These are phyloP conservation scores for Spongiforma sp. DNA, from an alignment of 1,284 basidiomycete species.

Conservation along the genomic window DNA sequence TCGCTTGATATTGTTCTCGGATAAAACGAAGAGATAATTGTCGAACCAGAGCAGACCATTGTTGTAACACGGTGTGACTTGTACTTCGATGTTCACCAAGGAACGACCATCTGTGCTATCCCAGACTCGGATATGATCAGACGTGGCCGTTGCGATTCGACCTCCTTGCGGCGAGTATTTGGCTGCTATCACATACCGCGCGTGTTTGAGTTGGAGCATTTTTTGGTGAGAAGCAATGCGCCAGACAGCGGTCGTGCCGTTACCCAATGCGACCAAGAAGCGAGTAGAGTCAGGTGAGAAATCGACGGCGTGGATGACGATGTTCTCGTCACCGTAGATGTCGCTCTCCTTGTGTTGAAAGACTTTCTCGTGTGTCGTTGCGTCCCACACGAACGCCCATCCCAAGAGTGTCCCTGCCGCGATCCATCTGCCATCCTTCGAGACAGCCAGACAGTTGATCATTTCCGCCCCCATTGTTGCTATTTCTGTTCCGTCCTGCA, in stretches of 20 bases:
- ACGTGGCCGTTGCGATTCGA: conserved; percentile 1
- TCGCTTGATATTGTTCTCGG: not conserved
- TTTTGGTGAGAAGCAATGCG: not conserved
- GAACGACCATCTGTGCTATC: conserved; percentile 2
- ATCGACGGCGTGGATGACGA: not conserved
- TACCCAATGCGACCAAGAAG: not conserved
- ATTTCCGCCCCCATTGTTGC: too few species aligned
- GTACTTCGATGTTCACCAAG: not conserved
- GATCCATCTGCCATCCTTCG: too few species aligned
- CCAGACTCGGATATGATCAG: not conserved
- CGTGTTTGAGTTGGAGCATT: not conserved
- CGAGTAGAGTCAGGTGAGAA: conserved; percentile 10
- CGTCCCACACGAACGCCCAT: not conserved
- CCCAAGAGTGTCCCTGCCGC: not conserved
- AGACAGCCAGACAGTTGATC: too few species aligned
- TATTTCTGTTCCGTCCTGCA: too few species aligned
- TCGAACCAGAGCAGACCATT: conserved; percentile 2
- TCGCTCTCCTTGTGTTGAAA: not conserved
- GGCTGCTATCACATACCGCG: not conserved
- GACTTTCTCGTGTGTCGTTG: not conserved
- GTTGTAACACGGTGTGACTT: not conserved
- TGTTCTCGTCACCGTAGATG: too few species aligned
- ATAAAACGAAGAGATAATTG: conserved; percentile 1
- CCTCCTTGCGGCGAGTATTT: conserved; percentile 11
- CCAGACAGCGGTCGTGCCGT: not conserved